phyloP scores from a whole-genome alignment of 2,329 filamentous ascomycete species.

The Oidium heveae region DNA sequence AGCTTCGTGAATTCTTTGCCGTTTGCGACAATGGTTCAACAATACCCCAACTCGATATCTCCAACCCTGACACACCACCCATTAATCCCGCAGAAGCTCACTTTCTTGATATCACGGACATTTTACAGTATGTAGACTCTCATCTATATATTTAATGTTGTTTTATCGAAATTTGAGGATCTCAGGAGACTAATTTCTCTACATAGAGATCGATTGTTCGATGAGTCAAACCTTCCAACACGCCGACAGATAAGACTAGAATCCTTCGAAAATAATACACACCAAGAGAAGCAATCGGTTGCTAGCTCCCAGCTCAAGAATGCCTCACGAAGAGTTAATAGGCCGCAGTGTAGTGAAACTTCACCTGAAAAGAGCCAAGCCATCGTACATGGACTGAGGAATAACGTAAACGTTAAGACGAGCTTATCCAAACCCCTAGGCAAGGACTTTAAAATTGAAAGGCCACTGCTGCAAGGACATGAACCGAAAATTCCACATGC shows the following conservation, averaged over 20 bases:
- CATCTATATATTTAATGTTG: slow-evolving; percentile 3
- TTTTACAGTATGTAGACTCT: slow-evolving; percentile 28
- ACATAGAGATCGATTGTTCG: slow-evolving; percentile 22
- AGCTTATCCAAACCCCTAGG: background rate
- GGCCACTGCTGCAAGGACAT: slow-evolving; percentile 7
- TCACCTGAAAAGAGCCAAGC: slow-evolving; percentile 9
- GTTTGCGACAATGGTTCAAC: slow-evolving; percentile 41
- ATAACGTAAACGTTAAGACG: slow-evolving; percentile 5
- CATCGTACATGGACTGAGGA: slow-evolving; percentile 7
- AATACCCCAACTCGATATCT: slow-evolving; percentile 30
- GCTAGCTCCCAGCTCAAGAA: too few relatives aligned
- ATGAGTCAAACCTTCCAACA: slow-evolving; percentile 26
- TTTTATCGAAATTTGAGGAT: background rate
- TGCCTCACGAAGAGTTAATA: slow-evolving; percentile 5
- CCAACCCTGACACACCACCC: slow-evolving; percentile 29
- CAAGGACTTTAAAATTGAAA: slow-evolving; percentile 2
- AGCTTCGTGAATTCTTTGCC: slow-evolving; percentile 70
- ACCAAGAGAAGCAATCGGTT: too few relatives aligned
- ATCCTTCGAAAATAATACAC: slow-evolving; percentile 15
- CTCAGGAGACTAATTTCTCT: background rate
- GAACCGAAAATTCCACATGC: background rate
- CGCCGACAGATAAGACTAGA: slow-evolving; percentile 22
- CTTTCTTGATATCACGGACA: slow-evolving; percentile 30
- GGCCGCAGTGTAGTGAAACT: slow-evolving; percentile 8
- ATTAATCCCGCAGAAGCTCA: slow-evolving; percentile 25